These are phyloP conservation scores for Pinus tabuliformis DNA, from an alignment of 75 land plant genomes.

Conservation along the genomic window DNA sequence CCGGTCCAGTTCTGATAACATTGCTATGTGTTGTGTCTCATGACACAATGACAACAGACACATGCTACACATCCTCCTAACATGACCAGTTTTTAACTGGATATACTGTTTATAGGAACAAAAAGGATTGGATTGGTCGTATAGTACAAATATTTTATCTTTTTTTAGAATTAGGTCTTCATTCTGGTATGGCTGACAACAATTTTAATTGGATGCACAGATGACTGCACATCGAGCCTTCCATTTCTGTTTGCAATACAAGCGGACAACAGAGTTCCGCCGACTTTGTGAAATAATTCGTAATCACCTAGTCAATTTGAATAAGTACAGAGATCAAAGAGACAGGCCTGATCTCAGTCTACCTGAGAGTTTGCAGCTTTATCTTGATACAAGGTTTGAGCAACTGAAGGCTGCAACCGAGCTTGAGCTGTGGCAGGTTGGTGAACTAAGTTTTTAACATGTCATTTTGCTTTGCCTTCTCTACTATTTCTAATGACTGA, in stretches of 20 bases:
- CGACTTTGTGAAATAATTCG: constrained; percentile 92
- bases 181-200: too few species aligned
- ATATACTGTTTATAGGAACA: too few species aligned
- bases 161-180: too few species aligned
- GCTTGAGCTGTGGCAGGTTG: constrained; percentile 96
- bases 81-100: too few species aligned
- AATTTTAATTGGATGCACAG: constrained; percentile 27
- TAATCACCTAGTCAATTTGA: constrained; percentile 82
- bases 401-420: constrained; percentile 96
- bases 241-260: constrained; percentile 95
- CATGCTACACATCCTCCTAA: too few species aligned
- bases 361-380: constrained; percentile 91
- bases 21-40: too few species aligned
- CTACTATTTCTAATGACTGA: neutral
- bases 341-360: constrained; percentile 87
- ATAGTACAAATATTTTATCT: too few species aligned
- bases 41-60: too few species aligned
- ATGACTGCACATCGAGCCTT: constrained; percentile 98
- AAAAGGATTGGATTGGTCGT: too few species aligned
- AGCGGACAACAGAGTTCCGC: constrained; percentile 92
- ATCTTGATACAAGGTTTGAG: constrained; percentile 88
- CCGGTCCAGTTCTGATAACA: too few species aligned
- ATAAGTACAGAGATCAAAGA: constrained; percentile 92
- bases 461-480: neutral
- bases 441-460: neutral